These are phyloP conservation scores for Eucalyptus pumila DNA, from an alignment of 345 rosid species.

Conservation along the genomic window DNA sequence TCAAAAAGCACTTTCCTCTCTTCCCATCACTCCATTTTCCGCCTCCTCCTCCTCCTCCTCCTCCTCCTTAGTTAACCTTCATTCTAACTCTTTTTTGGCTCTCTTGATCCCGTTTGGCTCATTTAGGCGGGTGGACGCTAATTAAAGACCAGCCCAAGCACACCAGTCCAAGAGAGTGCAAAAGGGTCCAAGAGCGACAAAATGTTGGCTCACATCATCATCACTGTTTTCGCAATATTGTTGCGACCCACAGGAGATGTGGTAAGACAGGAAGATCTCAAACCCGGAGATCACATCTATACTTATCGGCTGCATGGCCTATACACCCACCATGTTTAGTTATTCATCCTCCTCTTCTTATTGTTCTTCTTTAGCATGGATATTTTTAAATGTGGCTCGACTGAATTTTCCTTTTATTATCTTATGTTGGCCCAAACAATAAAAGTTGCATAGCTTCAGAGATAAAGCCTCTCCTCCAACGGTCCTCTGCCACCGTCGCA, in stretches of 20 bases:
- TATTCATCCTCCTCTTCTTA: neutral
- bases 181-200: neutral
- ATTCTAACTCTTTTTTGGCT: neutral
- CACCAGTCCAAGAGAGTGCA: neutral
- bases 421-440: neutral
- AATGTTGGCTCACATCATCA: neutral
- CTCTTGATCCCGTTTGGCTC: neutral
- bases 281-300: neutral
- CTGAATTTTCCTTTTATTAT: neutral
- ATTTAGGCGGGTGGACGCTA: neutral
- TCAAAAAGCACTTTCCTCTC: neutral
- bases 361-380: neutral
- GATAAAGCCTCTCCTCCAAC: neutral
- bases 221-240: neutral
- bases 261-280: neutral
- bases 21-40: neutral
- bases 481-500: neutral
- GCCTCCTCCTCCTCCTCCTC: neutral
- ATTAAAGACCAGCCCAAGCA: too few species aligned
- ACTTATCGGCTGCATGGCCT: neutral
- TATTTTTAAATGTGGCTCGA: neutral
- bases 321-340: neutral
- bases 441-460: neutral
- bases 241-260: neutral
- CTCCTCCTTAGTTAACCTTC: too few species aligned